Evolutionary conservation across 495 filamentous ascomycete genomes (phyloP), one percentile per base, ranked within the genome.

Genomic region (Neurospora sp.): DNA sequence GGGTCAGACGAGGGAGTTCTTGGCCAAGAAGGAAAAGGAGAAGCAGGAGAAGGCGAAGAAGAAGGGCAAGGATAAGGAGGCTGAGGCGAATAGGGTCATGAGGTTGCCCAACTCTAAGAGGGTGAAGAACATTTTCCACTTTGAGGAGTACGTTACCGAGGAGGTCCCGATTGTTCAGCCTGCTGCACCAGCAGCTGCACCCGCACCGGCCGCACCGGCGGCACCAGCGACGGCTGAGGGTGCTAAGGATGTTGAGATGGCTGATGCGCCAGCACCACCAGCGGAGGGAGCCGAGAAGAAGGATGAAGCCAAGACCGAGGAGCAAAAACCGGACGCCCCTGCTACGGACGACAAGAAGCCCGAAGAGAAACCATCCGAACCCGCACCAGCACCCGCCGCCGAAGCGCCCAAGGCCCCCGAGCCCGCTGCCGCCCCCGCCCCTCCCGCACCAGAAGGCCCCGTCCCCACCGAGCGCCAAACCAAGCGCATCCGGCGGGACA

Each of bases 11-110:
- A 91, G 89, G 71, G 96, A 98, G 76, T 97, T 93, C 75, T 85
- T 99, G 12, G 94, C 93, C 7, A 92, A 92, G 78, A 91, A 93
- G 77, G 96, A 98, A 76, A 94, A 91, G 81, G 93, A 97, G 77
- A 98, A 97, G 83, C 88, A 87, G n/a, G 92, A 89, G 71, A 90
- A 86, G 82, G 85, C 85, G 0, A 87, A 85, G 71, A 84, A 84
- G 75, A 83, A 83, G 37, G 76, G 75, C 22, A 85, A 86, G 73
- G 84, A 84, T n/a, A 87, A 86, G 70, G 92, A 90, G 76, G 88
- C 89, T 59, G 89, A 82, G 6, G 83, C 81, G 16, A 85, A 86
- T 18, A 90, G 87, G 73, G 83, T 88, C 12, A 73, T 80, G 18
- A 88, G 89, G 74, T 78, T 97, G 44, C 94, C 93, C 35, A 99